phyloP scores from a whole-genome alignment of 1,284 basidiomycete species.

The Tylopilus sp. region DNA sequence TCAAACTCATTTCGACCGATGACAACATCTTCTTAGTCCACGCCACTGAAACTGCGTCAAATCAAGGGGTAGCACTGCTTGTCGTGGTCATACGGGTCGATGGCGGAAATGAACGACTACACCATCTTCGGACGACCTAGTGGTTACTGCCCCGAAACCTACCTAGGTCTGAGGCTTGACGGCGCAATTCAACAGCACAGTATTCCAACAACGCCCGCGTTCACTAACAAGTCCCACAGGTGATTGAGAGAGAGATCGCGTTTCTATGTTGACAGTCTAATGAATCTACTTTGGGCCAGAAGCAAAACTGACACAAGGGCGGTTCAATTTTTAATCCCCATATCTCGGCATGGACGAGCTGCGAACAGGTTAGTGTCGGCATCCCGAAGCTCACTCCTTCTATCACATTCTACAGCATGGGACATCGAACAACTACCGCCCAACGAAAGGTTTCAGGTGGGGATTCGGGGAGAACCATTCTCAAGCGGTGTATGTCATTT shows the following conservation, averaged over 20 bases:
- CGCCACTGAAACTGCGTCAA: background rate
- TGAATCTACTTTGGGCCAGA: background rate
- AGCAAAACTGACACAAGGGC: background rate
- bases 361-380: background rate
- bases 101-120: background rate
- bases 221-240: background rate
- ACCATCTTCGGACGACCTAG: background rate
- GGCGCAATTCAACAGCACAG: background rate
- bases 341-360: background rate
- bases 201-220: background rate
- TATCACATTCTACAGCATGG: background rate
- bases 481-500: background rate
- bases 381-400: background rate
- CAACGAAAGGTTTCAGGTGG: constrained; percentile 13
- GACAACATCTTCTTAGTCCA: background rate
- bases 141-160: background rate
- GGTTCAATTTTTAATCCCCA: background rate
- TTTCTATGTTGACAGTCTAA: background rate
- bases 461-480: background rate
- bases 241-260: no score
- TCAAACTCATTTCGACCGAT: background rate
- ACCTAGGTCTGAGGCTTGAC: background rate
- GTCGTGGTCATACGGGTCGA: background rate
- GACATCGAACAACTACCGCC: background rate
- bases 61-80: background rate